Evolutionary conservation across 2,329 filamentous ascomycete genomes (phyloP), one percentile per base, ranked within the genome.

Genomic region (Alternaria novae-zelandiae): DNA sequence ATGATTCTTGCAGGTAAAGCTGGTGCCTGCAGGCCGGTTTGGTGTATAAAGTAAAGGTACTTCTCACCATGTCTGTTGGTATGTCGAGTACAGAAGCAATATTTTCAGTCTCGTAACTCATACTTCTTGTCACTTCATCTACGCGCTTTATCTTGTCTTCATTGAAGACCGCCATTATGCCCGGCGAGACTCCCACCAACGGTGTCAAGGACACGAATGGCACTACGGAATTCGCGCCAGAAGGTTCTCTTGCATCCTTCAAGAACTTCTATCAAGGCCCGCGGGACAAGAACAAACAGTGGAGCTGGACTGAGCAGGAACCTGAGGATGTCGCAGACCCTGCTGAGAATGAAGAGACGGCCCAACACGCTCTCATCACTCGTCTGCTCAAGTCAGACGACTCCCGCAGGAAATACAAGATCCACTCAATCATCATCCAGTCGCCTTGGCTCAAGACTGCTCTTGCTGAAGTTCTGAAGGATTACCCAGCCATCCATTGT

Each of bases 341-440:
- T 12, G 87, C 85, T 6, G 88, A 90, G 72, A 87, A 89, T 65
- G 84, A 85, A 25, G 83, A 88, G 67, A 89, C 87, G 2, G 84
- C 85, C 47, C 87, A 86, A 63, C 89, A 85, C 67, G 88, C 88
- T 3, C 58, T 76, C 15, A 68, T 75, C 23, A 70, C 66, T 7
- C 70, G 72, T 3, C 68, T 90, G 70, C 80, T 83, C 60, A 73
- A 74, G 41, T 66, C 70, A 26, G 62, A 73, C 20, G 85, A 89
- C 71, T 86, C 86, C 25, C 84, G 86, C 59, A 89, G 89, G 74
- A 86, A 86, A 49, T 84, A 90, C 30, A 80, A 86, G 57, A 83
- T 90, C 23, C 83, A 91, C 70, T 89, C 86, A 50, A 86, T 92
- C 61, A 83, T 90, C 47, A 79, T 91, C 6, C 89, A 92, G 75